Evolutionary conservation across 257 asterid genomes (phyloP), one percentile per base, ranked within the genome.

Genomic region (Solanum bulbocastanum): DNA sequence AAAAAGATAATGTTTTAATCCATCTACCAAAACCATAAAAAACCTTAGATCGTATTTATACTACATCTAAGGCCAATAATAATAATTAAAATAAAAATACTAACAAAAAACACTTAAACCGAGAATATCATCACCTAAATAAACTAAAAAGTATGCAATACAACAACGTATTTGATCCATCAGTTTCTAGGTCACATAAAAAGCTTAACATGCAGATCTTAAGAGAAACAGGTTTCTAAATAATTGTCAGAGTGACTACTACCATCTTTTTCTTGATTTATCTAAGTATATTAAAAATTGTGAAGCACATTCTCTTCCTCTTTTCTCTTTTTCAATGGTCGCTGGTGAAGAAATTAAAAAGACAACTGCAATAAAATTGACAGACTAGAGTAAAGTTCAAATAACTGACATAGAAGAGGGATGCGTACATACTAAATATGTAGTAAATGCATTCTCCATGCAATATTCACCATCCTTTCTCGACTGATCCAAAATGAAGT

Each of bases 381-480:
- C 44, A 30, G 42, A 49, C 42, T 32, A 79, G 25, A 44, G 39
- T 25, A 81, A 27, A 81, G 69, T 81, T 81, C 18, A 81, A 46
- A 81, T 30, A 82, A 49, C 85, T 18, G 42, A 82, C 44, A 82
- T 14, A 90, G 74, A 87, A 81, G 83, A 60, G 84, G 35, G 87
- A 83, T 65, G 72, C 60, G 52, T 76, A 84, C 93, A 85, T 93
- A 97, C 99, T 88, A 91, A 87, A 90, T 97, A 97, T 87, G 98
- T 93, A 89, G 87, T 93, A 88, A 97, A 95, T 76, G 99, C 96
- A 94, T 90, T 96, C 92, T 97, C 99, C 99, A 97, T 96, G 96
- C 95, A 97, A 92, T 93, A 93, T 89, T 96, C 99, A 46, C 99
- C 96, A 91, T 97, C 99, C 92, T 97, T 97, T 86, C 94, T 93